These are phyloP conservation scores for Camellia oleifera DNA, from an alignment of 179 eudicot species.

Conservation along the genomic window DNA sequence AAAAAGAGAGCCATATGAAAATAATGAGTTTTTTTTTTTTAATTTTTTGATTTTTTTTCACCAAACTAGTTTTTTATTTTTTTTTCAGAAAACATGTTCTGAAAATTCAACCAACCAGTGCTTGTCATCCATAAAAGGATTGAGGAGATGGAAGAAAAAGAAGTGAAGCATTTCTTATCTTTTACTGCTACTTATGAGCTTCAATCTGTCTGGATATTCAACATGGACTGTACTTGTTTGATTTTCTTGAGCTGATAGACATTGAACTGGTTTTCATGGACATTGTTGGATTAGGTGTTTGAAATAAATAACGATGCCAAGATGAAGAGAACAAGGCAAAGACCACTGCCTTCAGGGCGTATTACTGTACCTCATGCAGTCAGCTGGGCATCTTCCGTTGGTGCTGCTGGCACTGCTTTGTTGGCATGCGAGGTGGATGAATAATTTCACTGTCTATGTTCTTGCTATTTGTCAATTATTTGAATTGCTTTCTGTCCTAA, in stretches of 20 bases:
- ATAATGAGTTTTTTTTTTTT: no score
- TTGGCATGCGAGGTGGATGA: slow-evolving; percentile 67
- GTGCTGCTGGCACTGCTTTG: slow-evolving; percentile 74
- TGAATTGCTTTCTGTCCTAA: not conserved
- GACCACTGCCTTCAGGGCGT: slow-evolving; percentile 94
- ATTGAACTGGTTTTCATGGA: not conserved
- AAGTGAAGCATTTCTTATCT: not conserved
- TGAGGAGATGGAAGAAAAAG: no score
- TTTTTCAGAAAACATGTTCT: no score
- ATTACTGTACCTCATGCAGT: slow-evolving; percentile 67
- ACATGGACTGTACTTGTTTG: not conserved
- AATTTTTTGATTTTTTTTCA: no score
- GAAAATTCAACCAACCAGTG: no score
- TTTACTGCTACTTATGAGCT: not conserved
- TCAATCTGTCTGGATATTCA: not conserved
- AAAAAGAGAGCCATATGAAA: no score
- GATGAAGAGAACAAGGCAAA: slow-evolving; percentile 85
- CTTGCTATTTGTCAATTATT: not conserved
- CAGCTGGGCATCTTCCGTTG: slow-evolving; percentile 74
- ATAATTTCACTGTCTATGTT: slow-evolving; percentile 13
- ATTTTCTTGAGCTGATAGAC: not conserved
- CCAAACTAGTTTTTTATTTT: no score
- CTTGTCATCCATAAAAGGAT: no score
- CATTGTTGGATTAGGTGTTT: slow-evolving; percentile 48
- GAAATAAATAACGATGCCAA: slow-evolving; percentile 80